These are phyloP conservation scores for Polyporus arcularius DNA, from an alignment of 768 basidiomycete species.

Conservation along the genomic window DNA sequence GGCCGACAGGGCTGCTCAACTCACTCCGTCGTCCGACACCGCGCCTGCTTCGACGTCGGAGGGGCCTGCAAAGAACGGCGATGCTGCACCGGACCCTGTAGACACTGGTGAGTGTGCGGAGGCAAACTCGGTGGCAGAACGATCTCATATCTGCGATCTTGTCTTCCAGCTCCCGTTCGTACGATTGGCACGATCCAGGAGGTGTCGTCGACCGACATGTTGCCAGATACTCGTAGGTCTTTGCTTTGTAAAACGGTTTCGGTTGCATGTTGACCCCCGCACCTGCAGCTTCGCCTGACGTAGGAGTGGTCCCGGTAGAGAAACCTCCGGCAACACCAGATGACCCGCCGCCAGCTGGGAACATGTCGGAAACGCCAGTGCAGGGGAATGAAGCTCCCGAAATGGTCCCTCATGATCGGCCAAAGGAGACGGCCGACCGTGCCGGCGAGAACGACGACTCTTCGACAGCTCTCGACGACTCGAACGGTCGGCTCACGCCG, in stretches of 20 bases:
- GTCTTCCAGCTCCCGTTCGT: no score
- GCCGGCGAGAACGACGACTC: background rate
- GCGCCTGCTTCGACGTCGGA: background rate
- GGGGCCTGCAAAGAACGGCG: background rate
- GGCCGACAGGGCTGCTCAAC: constrained; percentile 13
- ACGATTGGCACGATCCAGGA: no score
- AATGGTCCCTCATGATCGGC: background rate
- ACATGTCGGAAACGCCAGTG: background rate
- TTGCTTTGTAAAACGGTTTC: background rate
- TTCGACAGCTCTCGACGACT: background rate
- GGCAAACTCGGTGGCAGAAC: background rate
- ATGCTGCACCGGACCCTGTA: background rate
- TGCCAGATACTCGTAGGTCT: no score
- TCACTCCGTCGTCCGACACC: constrained; percentile 2
- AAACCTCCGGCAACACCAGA: constrained; percentile 5
- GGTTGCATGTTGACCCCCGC: constrained; percentile 1
- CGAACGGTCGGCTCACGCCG: background rate
- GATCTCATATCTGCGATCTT: no score
- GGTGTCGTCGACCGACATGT: no score
- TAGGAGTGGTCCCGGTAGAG: constrained; percentile 1
- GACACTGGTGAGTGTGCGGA: constrained; percentile 1
- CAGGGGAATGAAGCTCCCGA: background rate
- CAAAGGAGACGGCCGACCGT: background rate
- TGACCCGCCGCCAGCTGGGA: background rate
- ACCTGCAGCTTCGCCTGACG: constrained; percentile 4